Evolutionary conservation across 164 flowering plant species (phyloP), one percentile per base, ranked within the genome.

Genomic region (Magnolia kwangsiensis): DNA sequence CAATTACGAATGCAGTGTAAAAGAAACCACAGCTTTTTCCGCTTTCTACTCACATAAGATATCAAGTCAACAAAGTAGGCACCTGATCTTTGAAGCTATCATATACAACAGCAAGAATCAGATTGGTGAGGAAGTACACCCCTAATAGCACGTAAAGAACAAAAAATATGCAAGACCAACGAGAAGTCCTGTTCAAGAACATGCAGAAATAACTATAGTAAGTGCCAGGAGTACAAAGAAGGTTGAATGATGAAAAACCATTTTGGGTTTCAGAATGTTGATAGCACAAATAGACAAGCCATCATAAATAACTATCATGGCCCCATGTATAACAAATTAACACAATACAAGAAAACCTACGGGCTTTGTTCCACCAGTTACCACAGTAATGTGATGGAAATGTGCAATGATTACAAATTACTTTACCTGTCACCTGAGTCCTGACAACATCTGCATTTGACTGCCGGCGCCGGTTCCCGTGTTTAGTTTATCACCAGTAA

Each of bases 31-130:
- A 7, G 13, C 27, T 23, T 31, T 68, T 68, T 68, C 14, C 14
- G 4, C 13, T 27, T 21, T 27, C 69, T 1, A 13, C 71, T 68
- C 29, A 29, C 11, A 37, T 8, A 68, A 27, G 50, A 68, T 16
- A 29, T 16, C 31, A 68, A 68, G 27, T 31, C 24, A 70, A 37
- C 49, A 51, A 51, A 59, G 59, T 23, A 50, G 13, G 19, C 83
- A 95, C 98, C 98, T 92, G 89, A 76, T 79, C 78, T 85, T 91
- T 95, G 88, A 95, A 95, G 85, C 97, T 91, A 81, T 95, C 97
- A 74, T 93, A 95, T 31, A 95, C 98, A 79, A 92, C 98, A 67
- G 99, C 99, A 83, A 95, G 97, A 74, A 95, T 84, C 85, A 95
- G 80, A 79, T 91, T 95, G 14, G 98, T 95, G 77, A 95, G 87